These are phyloP conservation scores for Teratosphaeria zuluensis DNA, from an alignment of 2,329 filamentous ascomycete species.

Conservation along the genomic window DNA sequence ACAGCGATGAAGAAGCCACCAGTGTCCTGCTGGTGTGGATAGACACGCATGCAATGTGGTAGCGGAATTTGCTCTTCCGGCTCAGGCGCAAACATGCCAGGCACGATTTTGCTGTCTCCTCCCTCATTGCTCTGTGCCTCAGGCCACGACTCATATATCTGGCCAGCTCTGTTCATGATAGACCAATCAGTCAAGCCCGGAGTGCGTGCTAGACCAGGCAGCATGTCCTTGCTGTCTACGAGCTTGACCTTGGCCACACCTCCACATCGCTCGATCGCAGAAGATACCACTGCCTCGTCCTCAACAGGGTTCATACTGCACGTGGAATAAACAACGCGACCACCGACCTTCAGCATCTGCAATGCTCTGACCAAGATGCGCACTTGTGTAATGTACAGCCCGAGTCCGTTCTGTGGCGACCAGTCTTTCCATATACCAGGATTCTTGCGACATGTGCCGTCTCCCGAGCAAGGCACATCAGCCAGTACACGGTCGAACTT, in stretches of 20 bases:
- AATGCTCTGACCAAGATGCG: conserved; percentile 84
- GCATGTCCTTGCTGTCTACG: conserved; percentile 68
- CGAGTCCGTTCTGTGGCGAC: conserved; percentile 77
- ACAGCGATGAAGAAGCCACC: conserved; percentile 97
- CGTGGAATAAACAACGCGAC: conserved; percentile 92
- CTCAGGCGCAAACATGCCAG: conserved; percentile 74
- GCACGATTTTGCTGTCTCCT: conserved; percentile 58
- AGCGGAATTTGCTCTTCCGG: conserved; percentile 57
- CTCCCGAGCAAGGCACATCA: conserved; percentile 93
- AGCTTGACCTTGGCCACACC: conserved; percentile 73
- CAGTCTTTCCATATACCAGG: conserved; percentile 90
- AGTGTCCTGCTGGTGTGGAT: conserved; percentile 91
- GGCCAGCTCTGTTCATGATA: conserved; percentile 77
- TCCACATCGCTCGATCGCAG: conserved; percentile 83
- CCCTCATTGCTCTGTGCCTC: conserved; percentile 50
- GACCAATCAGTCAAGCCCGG: conserved; percentile 75
- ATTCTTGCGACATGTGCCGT: conserved; percentile 91
- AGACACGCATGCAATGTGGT: conserved; percentile 85
- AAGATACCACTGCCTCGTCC: conserved; percentile 84
- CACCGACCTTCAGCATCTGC: conserved; percentile 92
- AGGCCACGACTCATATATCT: conserved; percentile 71
- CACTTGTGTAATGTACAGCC: conserved; percentile 76
- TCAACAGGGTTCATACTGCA: conserved; percentile 98
- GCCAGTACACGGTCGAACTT: conserved; percentile 96
- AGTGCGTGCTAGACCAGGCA: conserved; percentile 66